A percentile compares a stretch with the other conserved stretches of the same genome.
Evolutionary conservation across 257 asterid species (phyloP).

Genomic region (Penstemon eatonii): DNA sequence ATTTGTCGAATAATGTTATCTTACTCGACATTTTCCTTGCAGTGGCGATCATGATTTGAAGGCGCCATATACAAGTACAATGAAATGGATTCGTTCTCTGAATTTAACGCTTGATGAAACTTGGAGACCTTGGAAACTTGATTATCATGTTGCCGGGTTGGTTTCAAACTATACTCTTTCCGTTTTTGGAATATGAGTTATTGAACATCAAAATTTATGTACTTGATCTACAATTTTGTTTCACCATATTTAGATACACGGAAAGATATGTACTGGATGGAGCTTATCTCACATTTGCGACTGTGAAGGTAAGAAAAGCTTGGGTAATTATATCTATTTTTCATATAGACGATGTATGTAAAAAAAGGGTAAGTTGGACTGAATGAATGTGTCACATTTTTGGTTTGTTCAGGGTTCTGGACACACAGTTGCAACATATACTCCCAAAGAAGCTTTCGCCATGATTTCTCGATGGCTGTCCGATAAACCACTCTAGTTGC

Average conservation of each 20-base stretch:
- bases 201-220: too few species aligned
- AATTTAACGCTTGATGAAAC: conserved; percentile 20
- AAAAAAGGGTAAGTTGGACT: too few species aligned
- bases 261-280: not conserved
- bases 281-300: conserved; percentile 15
- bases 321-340: too few species aligned
- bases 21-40: not conserved
- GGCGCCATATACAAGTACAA: conserved; percentile 8
- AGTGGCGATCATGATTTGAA: conserved; percentile 27
- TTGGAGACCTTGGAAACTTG: conserved; percentile 24
- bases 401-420: too few species aligned
- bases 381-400: too few species aligned
- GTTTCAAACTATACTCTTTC: not conserved
- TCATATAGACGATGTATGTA: too few species aligned
- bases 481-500: too few species aligned
- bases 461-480: too few species aligned
- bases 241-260: conserved; percentile 16
- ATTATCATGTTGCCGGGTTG: conserved; percentile 26
- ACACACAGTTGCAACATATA: too few species aligned
- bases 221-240: not conserved
- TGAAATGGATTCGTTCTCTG: conserved; percentile 20
- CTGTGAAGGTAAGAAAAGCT: conserved; percentile 19
- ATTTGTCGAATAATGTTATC: too few species aligned
- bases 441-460: too few species aligned
- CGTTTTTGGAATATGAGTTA: not conserved